A percentile compares a stretch with the other conserved stretches of the same genome.
Conservation (phyloP, 805 yeast species). For the Yamadazyma philogaea region DNA sequence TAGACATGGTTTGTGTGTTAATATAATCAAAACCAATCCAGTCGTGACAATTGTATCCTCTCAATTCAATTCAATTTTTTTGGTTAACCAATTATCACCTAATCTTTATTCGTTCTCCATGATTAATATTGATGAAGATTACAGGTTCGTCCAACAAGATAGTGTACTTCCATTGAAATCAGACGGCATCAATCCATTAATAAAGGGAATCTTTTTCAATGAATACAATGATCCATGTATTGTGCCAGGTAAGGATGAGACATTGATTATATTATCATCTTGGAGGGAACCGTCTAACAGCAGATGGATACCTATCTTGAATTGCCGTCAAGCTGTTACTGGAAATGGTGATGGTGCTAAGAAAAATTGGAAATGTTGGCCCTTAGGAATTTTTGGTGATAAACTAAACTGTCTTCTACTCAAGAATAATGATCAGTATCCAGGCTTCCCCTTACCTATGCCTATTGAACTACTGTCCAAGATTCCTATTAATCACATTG, state of each 20-base stretch:
- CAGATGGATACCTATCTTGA: constrained; percentile 82
- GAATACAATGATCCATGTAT: constrained; percentile 88
- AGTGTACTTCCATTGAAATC: constrained; percentile 33
- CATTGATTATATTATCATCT: constrained; percentile 62
- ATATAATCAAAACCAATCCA: constrained; percentile 68
- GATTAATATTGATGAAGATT: constrained; percentile 43
- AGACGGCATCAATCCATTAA: constrained; percentile 25
- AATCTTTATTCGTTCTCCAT: constrained; percentile 45
- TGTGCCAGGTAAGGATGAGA: constrained; percentile 70
- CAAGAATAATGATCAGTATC: constrained; percentile 62
- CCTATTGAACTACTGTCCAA: constrained; percentile 74
- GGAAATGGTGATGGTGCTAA: constrained; percentile 47
- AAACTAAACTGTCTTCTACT: constrained; percentile 71
- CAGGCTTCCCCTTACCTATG: constrained; percentile 79
- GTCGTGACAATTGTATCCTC: constrained; percentile 70
- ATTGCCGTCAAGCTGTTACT: constrained; percentile 45
- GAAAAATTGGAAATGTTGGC: constrained; percentile 75
- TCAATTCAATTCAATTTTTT: constrained; percentile 49
- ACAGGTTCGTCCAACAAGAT: constrained; percentile 38
- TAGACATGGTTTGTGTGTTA: constrained; percentile 67
- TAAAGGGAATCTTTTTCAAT: constrained; percentile 78
- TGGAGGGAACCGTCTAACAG: constrained; percentile 81
- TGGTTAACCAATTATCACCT: constrained; percentile 42
- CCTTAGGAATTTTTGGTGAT: constrained; percentile 72
- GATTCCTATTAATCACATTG: constrained; percentile 52